Conservation (phyloP, 805 yeast species). For the Jamesozyma spencerorum region DNA sequence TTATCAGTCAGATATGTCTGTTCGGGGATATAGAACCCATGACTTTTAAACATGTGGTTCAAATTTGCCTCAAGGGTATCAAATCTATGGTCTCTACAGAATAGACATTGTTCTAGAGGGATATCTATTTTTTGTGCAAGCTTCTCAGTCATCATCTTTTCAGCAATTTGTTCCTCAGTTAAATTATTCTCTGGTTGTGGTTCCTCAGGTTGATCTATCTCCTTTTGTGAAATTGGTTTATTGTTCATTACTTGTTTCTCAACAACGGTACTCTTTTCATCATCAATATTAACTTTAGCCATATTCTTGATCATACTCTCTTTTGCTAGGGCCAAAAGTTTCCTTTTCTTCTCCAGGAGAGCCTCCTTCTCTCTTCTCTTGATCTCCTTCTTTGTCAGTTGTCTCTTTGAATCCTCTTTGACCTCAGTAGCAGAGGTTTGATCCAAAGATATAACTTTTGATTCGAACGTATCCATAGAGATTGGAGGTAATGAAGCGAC, state of each 20-base stretch:
- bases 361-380: constrained; percentile 37
- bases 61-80: constrained; percentile 38
- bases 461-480: constrained; percentile 55
- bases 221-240: neutral
- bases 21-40: constrained; percentile 89
- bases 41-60: constrained; percentile 66
- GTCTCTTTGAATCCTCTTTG: constrained; percentile 16
- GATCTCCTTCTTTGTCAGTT: constrained; percentile 34
- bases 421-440: constrained; percentile 9
- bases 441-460: constrained; percentile 41
- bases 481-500: constrained; percentile 82
- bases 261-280: constrained; percentile 2
- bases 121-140: constrained; percentile 36
- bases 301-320: constrained; percentile 31
- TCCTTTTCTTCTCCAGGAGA: constrained; percentile 34
- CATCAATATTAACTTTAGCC: constrained; percentile 1
- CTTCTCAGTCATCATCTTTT: constrained; percentile 33
- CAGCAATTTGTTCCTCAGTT: constrained; percentile 33
- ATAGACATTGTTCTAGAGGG: constrained; percentile 45
- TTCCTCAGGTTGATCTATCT: no score
- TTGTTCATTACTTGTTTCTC: constrained; percentile 5
- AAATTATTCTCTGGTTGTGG: constrained; percentile 28
- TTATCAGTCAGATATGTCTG: constrained; percentile 57
- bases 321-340: constrained; percentile 34
- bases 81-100: constrained; percentile 42